These are phyloP conservation scores for Opeltia flavorubescens DNA, from an alignment of 495 filamentous ascomycete species.

Conservation along the genomic window DNA sequence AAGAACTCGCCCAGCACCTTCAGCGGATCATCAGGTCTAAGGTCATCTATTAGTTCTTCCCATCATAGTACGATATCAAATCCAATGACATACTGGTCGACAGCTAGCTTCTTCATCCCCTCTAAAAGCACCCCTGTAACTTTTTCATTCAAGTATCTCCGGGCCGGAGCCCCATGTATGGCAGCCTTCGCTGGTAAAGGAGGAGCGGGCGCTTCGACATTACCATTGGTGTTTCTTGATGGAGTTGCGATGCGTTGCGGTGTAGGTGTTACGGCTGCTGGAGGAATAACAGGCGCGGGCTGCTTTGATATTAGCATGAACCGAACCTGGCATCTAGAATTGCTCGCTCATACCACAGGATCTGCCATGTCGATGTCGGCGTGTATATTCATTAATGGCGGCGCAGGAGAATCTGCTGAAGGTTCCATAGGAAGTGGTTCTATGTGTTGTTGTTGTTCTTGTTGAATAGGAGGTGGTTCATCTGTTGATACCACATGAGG, in stretches of 20 bases:
- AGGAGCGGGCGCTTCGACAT: conserved; percentile 9
- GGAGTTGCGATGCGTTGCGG: conserved; percentile 27
- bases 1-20: conserved; percentile 77
- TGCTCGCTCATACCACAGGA: conserved; percentile 8
- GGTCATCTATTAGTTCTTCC: conserved; percentile 1
- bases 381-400: conserved; percentile 3
- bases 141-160: conserved; percentile 80
- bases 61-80: background rate
- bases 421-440: background rate
- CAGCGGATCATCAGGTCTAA: conserved; percentile 65
- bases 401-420: conserved; percentile 3
- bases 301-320: conserved; percentile 9
- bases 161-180: conserved; percentile 68
- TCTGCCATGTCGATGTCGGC: conserved; percentile 12
- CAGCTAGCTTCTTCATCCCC: conserved; percentile 79
- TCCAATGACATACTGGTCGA: conserved; percentile 53
- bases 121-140: conserved; percentile 75
- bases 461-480: background rate
- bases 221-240: conserved; percentile 36
- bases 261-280: conserved; percentile 8
- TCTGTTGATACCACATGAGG: too few species aligned
- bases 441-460: background rate
- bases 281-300: conserved; percentile 24
- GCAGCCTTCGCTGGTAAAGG: conserved; percentile 22
- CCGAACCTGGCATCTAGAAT: background rate